Percentiles rank a stretch among this genome's conserved stretches.
These are phyloP conservation scores for Fusarium multiceps DNA, from an alignment of 2,329 filamentous ascomycete species.

Conservation along the genomic window DNA sequence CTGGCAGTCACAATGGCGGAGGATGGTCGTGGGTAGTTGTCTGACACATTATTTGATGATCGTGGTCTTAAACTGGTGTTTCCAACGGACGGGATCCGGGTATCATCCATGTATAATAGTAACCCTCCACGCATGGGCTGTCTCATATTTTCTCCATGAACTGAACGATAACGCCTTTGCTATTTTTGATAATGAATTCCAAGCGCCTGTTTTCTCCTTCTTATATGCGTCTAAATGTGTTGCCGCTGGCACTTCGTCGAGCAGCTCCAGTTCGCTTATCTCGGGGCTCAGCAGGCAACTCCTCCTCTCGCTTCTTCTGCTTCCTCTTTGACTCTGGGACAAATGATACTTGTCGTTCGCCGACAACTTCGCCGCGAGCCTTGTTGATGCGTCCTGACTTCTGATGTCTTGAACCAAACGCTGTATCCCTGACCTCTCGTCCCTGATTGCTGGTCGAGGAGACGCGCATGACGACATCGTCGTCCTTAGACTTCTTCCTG, in stretches of 20 bases:
- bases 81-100: conserved; percentile 46
- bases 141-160: conserved; percentile 41
- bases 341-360: conserved; percentile 78
- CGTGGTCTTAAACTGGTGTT: conserved; percentile 27
- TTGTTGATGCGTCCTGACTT: conserved; percentile 61
- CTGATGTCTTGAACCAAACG: conserved; percentile 67
- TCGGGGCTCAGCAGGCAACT: conserved; percentile 43
- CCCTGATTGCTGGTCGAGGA: conserved; percentile 74
- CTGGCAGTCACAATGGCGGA: background rate
- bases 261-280: conserved; percentile 52
- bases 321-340: conserved; percentile 69
- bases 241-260: conserved; percentile 79
- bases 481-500: conserved; percentile 49
- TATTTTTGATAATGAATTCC: conserved; percentile 40
- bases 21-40: background rate
- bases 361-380: conserved; percentile 63
- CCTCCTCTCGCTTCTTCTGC: conserved; percentile 53
- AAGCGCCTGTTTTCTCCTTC: conserved; percentile 43
- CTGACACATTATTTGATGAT: conserved; percentile 4
- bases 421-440: conserved; percentile 65
- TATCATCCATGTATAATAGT: conserved; percentile 48
- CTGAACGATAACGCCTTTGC: conserved; percentile 42
- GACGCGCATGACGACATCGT: conserved; percentile 71
- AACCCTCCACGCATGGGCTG: conserved; percentile 40
- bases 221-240: conserved; percentile 77